Evolutionary conservation across 1,284 basidiomycete species (phyloP), one percentile per base, ranked within the genome.

Genomic region (Trichosporon sp.): DNA sequence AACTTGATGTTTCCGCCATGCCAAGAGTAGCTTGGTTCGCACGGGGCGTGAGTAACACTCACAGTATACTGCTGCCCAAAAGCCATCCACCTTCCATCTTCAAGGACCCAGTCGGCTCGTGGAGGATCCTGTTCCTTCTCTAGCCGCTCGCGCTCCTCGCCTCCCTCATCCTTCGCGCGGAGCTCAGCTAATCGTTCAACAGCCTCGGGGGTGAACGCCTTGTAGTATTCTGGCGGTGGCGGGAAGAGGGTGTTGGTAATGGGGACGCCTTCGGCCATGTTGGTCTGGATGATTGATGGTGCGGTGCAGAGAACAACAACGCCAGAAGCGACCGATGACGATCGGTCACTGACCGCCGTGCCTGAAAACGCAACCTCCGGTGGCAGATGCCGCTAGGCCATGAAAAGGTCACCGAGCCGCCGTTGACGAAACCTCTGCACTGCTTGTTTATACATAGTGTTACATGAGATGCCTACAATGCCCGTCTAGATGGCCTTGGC

Each of bases 191-290:
- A 68, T 33, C 71, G 67, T 13, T 61, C 60, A 1, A 75, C 56
- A 29, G 70, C 69, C 3, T 63, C 69, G 10, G 70, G 58, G 4
- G 75, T 75, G 65, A 65, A 79, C 10, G 68, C 66, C 58, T 74
- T 74, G 67, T 73, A 79, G 69, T 71, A 76, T 4, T 65, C 65
- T 0, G 78, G 78, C 6, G 78, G 78, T 4, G 78, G 78, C 0
- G 78, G 78, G 60, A 78, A 79, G 64, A 79, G 71, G 8, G 76
- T 78, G 63, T 79, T 79, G 29, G 77, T 74, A 25, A 79, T 75
- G 14, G 71, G 73, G 1, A 71, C 59, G 58, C 62, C 69, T 36
- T 69, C 67, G 32, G 60, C 52, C 62, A 67, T 65, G 57, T 58
- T 57, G 56, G 13, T 32, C 33, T 56, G 49, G 52, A 34, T 49